phyloP scores from a whole-genome alignment of 1,284 basidiomycete species.

The Rhodotorula mucilaginosa region DNA sequence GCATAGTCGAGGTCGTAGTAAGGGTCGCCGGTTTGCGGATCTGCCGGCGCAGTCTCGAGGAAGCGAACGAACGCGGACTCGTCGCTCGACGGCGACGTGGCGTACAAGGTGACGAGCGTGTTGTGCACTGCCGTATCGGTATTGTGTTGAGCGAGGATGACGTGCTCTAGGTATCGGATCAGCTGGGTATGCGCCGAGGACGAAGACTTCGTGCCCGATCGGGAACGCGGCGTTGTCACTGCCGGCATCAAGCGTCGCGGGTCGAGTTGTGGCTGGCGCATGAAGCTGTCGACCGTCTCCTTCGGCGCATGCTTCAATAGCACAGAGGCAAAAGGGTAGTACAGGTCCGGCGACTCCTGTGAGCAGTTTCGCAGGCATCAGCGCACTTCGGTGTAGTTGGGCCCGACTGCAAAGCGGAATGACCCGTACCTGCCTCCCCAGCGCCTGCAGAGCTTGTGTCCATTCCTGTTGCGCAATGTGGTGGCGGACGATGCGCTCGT shows the following conservation, averaged over 20 bases:
- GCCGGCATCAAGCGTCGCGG: conserved; percentile 85
- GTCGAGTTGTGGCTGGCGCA: conserved; percentile 73
- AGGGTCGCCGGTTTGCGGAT: conserved; percentile 78
- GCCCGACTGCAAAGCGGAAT: neutral
- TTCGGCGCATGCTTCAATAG: conserved; percentile 82
- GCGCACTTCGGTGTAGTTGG: neutral
- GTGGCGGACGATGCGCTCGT: conserved; percentile 82
- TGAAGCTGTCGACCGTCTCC: conserved; percentile 88
- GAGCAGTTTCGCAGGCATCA: conserved; percentile 42
- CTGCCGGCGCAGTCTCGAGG: conserved; percentile 74
- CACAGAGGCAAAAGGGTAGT: conserved; percentile 87
- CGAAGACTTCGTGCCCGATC: neutral
- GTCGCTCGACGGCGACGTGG: conserved; percentile 53
- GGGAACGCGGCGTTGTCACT: conserved; percentile 50
- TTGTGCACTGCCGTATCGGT: conserved; percentile 89
- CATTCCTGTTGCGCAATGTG: conserved; percentile 90
- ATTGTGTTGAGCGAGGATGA: conserved; percentile 74
- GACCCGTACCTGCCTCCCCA: conserved; percentile 72
- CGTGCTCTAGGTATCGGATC: conserved; percentile 79
- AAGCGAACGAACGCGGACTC: conserved; percentile 82
- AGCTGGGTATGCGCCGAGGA: conserved; percentile 64
- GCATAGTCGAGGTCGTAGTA: conserved; percentile 98
- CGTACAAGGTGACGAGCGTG: conserved; percentile 82
- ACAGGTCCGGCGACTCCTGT: conserved; percentile 64
- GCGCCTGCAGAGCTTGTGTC: conserved; percentile 80